Evolutionary conservation across 2,329 filamentous ascomycete species (phyloP).

Genomic region (Pyrenochaeta sp.): DNA sequence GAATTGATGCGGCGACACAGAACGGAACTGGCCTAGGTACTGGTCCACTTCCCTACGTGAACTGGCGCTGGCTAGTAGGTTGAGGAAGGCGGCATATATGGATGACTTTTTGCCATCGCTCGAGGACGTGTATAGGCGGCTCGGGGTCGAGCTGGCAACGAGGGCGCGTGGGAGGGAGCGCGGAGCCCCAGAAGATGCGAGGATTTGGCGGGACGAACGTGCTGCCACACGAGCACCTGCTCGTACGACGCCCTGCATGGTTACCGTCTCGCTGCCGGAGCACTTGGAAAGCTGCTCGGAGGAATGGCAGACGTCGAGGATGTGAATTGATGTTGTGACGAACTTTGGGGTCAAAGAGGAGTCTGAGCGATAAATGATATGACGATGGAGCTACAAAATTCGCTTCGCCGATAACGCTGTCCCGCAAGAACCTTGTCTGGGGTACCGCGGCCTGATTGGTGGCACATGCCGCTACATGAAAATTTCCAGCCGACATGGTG

Average conservation of each 20-base stretch:
- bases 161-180: slow-evolving; percentile 44
- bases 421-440: slow-evolving; percentile 23
- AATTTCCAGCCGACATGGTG: not conserved
- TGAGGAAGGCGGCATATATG: slow-evolving; percentile 76
- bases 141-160: slow-evolving; percentile 36
- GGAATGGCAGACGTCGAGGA: slow-evolving; percentile 20
- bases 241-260: slow-evolving; percentile 51
- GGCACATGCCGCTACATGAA: not conserved
- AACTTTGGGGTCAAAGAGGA: slow-evolving; percentile 20
- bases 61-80: slow-evolving; percentile 92
- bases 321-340: slow-evolving; percentile 27
- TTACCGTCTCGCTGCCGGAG: slow-evolving; percentile 36
- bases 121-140: slow-evolving; percentile 44
- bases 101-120: slow-evolving; percentile 46
- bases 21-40: slow-evolving; percentile 96
- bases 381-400: slow-evolving; percentile 43
- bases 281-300: slow-evolving; percentile 29
- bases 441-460: slow-evolving; percentile 27
- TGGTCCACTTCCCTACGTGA: slow-evolving; percentile 97
- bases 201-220: slow-evolving; percentile 46
- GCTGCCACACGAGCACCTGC: slow-evolving; percentile 47
- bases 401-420: slow-evolving; percentile 44
- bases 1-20: slow-evolving; percentile 95
- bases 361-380: slow-evolving; percentile 16
- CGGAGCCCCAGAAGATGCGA: slow-evolving; percentile 35